Base-by-base conservation (phyloP, 2,329 filamentous ascomycete genomes). In the Pyrenophora seminiperda region DNA sequence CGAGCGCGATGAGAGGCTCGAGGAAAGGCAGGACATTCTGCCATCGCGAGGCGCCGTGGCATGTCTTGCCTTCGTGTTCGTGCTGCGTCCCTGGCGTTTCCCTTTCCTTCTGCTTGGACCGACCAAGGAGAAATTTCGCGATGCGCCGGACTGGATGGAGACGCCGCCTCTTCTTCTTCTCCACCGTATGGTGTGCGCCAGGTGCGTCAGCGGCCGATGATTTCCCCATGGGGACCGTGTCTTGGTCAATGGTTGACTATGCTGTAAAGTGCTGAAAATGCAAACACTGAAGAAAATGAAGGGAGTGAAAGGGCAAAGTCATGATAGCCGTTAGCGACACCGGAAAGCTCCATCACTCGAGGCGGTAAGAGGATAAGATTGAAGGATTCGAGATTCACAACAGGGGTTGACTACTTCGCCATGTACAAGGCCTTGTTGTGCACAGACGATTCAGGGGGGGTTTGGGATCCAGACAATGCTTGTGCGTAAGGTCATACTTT, bases 11-110 rank as follows among this genome's bases (percentile, higher is more conserved):
- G n/a, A 60, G 40, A 4, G 52, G 55, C 32, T 60, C 57, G 19
- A 60, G 29, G 32, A 60, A 54, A 1, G 55, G 57, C 2, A 60
- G 50, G 0, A 56, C 20, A 14, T 56, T 56, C 14, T 58, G 53
- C 29, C 56, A 41, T 36, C 48, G 41, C 11, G 54, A 50, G 17
- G 54, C 41, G 11, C 57, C 57, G 31, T 39, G 41, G 27, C 57
- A 60, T 29, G 34, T 41, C 4, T 44, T 40, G 32, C 42, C 38
- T 22, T 41, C 18, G 6, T 31, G 32, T 19, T 41, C 29, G 3
- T 41, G 13, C 14, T 40, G 36, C 11, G 24, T 33, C 37, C 32
- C 24, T 38, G 37, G 7, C 38, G 18, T 41, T 10, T 40, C 33
- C n/a, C 18, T 29, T 13, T 41, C 20, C 11, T 41, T 37, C n/a